phyloP scores from a whole-genome alignment of 164 flowering plant species.

The Macadamia tetraphylla region DNA sequence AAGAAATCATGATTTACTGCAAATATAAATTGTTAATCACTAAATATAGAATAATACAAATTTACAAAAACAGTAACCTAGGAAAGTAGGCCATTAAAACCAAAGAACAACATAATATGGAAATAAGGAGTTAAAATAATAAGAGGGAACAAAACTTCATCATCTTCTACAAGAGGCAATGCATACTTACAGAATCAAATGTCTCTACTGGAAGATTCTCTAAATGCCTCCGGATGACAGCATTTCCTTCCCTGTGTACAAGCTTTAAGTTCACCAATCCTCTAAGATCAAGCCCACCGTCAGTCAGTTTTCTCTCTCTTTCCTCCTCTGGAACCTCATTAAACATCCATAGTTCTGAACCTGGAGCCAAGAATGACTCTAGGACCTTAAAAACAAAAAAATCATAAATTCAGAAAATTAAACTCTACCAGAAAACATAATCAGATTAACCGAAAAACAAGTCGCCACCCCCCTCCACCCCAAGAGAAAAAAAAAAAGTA shows the following conservation, averaged over 20 bases:
- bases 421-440: neutral
- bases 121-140: too few relatives aligned
- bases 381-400: slow-evolving; percentile 40
- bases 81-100: too few relatives aligned
- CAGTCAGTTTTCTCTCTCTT: slow-evolving; percentile 71
- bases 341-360: slow-evolving; percentile 93
- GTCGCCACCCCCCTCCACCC: neutral
- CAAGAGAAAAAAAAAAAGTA: neutral
- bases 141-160: neutral
- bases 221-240: slow-evolving; percentile 78
- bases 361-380: slow-evolving; percentile 76
- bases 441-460: neutral
- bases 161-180: slow-evolving; percentile 2
- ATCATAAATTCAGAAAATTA: neutral
- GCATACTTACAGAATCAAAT: slow-evolving; percentile 83
- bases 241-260: slow-evolving; percentile 87
- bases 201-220: slow-evolving; percentile 89
- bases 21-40: too few relatives aligned
- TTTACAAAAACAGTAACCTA: too few relatives aligned
- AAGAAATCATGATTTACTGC: too few relatives aligned
- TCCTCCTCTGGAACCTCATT: slow-evolving; percentile 80
- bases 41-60: too few relatives aligned
- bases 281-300: slow-evolving; percentile 77
- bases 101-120: too few relatives aligned
- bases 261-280: slow-evolving; percentile 63